phyloP scores from a whole-genome alignment of 768 basidiomycete species.

The Mycena chlorophos region DNA sequence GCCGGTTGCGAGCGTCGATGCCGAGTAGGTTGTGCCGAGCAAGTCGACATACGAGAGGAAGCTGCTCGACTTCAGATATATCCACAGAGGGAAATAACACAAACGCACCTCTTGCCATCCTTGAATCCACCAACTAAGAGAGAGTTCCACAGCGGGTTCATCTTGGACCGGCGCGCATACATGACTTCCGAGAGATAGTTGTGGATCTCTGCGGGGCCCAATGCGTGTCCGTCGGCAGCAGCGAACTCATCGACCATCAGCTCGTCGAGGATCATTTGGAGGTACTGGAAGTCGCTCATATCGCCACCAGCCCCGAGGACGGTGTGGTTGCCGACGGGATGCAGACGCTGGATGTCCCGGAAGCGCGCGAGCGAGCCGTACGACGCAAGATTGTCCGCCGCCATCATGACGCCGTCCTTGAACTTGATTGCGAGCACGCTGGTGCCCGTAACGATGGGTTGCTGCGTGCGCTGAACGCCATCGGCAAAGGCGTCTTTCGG shows the following conservation, averaged over 20 bases:
- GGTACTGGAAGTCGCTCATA: slow-evolving; percentile 96
- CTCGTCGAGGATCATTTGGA: slow-evolving; percentile 78
- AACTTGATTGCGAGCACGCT: slow-evolving; percentile 91
- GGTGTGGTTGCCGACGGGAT: slow-evolving; percentile 79
- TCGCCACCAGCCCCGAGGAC: slow-evolving; percentile 93
- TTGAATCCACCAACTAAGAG: slow-evolving; percentile 90
- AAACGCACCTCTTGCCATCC: slow-evolving; percentile 69
- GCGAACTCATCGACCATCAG: slow-evolving; percentile 79
- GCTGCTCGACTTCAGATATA: slow-evolving; percentile 38
- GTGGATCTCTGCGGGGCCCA: slow-evolving; percentile 89
- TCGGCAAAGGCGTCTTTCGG: slow-evolving; percentile 59
- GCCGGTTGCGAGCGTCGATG: slow-evolving; percentile 92
- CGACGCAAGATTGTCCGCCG: slow-evolving; percentile 95
- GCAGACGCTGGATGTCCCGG: slow-evolving; percentile 89
- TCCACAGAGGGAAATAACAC: background rate
- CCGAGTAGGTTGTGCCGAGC: slow-evolving; percentile 92
- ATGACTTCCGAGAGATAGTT: slow-evolving; percentile 88
- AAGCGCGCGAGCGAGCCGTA: slow-evolving; percentile 97
- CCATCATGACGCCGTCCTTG: slow-evolving; percentile 97
- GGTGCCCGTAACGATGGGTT: slow-evolving; percentile 97
- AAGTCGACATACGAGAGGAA: slow-evolving; percentile 95
- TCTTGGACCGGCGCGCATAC: slow-evolving; percentile 84
- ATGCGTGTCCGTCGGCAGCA: slow-evolving; percentile 76
- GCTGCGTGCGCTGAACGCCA: slow-evolving; percentile 83
- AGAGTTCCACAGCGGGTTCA: slow-evolving; percentile 95